A percentile compares a stretch with the other conserved stretches of the same genome.
Evolutionary conservation across 2,329 filamentous ascomycete species (phyloP).

Genomic region (Orbilia brochopaga): DNA sequence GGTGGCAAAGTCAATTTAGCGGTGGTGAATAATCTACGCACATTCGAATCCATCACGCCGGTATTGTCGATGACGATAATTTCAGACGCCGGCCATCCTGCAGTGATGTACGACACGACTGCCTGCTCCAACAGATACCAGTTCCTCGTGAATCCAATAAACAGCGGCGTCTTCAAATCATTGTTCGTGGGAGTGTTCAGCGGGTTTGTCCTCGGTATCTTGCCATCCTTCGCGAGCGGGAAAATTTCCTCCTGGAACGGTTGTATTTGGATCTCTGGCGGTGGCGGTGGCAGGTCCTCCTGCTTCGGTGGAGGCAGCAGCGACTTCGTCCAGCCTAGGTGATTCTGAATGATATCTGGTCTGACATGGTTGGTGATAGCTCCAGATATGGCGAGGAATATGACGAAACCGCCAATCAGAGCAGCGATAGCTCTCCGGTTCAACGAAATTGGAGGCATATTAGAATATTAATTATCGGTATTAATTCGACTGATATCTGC

Average conservation of each 20-base stretch:
- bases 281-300: neutral
- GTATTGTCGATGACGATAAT: slow-evolving; percentile 69
- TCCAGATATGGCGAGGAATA: slow-evolving; percentile 30
- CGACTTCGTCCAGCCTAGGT: slow-evolving; percentile 26
- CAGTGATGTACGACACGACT: slow-evolving; percentile 66
- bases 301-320: slow-evolving; percentile 4
- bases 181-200: slow-evolving; percentile 33
- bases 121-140: slow-evolving; percentile 67
- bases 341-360: slow-evolving; percentile 24
- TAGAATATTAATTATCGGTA: neutral
- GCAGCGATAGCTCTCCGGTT: slow-evolving; percentile 38
- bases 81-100: slow-evolving; percentile 66
- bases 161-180: slow-evolving; percentile 60
- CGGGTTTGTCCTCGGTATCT: slow-evolving; percentile 47
- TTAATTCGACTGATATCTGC: neutral
- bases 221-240: slow-evolving; percentile 41
- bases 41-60: slow-evolving; percentile 65
- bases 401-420: slow-evolving; percentile 13
- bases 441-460: slow-evolving; percentile 39
- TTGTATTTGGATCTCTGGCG: neutral
- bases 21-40: slow-evolving; percentile 21
- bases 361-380: slow-evolving; percentile 36
- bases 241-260: slow-evolving; percentile 50
- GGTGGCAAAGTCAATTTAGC: neutral
- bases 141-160: slow-evolving; percentile 67